Conservation (phyloP, 1,139 yeast species). For the Meyerozyma carpophila region DNA sequence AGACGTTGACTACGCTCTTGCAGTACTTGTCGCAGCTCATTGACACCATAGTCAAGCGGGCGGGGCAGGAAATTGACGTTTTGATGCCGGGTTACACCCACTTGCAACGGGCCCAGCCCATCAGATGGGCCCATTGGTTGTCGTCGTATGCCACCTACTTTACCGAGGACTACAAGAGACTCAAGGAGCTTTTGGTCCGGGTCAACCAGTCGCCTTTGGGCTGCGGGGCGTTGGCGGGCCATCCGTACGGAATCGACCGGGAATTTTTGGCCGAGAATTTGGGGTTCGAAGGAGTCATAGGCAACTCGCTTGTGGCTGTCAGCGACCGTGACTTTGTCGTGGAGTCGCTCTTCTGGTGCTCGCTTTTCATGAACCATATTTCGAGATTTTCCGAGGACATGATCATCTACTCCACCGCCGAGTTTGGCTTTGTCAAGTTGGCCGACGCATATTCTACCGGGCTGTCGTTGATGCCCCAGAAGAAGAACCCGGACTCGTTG, state of each 20-base stretch:
- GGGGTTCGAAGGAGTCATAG: slow-evolving; percentile 81
- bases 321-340: slow-evolving; percentile 97
- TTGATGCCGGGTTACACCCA: slow-evolving; percentile 99
- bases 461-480: slow-evolving; percentile 97
- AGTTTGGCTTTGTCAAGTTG: slow-evolving; percentile 86
- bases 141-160: slow-evolving; percentile 92
- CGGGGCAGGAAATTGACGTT: slow-evolving; percentile 78
- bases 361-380: slow-evolving; percentile 89
- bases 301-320: slow-evolving; percentile 91
- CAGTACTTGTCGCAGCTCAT: slow-evolving; percentile 57
- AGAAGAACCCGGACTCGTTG: slow-evolving; percentile 94
- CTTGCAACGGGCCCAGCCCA: slow-evolving; percentile 97
- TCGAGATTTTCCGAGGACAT: slow-evolving; percentile 93
- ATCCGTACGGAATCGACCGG: slow-evolving; percentile 96
- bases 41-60: slow-evolving; percentile 64
- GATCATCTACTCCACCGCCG: slow-evolving; percentile 94
- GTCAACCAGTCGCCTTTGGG: slow-evolving; percentile 91
- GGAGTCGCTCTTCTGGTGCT: slow-evolving; percentile 96
- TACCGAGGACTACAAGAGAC: slow-evolving; percentile 81
- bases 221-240: slow-evolving; percentile 97
- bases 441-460: slow-evolving; percentile 99
- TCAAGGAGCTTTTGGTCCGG: slow-evolving; percentile 73
- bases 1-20: slow-evolving; percentile 58
- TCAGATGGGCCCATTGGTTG: slow-evolving; percentile 98
- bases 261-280: slow-evolving; percentile 76